Percentiles rank a stretch among this genome's conserved stretches.
These are phyloP conservation scores for Rhamnella rubrinervis DNA, from an alignment of 331 rosid species.

Conservation along the genomic window DNA sequence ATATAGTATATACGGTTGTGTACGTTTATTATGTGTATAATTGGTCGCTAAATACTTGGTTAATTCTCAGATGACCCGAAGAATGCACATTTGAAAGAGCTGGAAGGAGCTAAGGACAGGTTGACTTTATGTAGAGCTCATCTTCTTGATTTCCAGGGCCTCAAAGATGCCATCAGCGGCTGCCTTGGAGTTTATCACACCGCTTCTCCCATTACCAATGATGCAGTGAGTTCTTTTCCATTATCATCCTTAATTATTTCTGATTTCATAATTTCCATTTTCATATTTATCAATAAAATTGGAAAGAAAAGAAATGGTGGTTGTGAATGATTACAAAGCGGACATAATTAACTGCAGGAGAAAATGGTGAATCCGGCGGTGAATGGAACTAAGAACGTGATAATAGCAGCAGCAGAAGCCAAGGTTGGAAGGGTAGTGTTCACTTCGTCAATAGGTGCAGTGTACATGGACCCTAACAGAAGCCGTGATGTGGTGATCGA, in stretches of 20 bases:
- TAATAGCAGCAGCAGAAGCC: too few relatives aligned
- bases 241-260: not conserved
- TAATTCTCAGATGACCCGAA: constrained; percentile 64
- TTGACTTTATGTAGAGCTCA: constrained; percentile 61
- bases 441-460: too few relatives aligned
- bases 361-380: too few relatives aligned
- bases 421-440: too few relatives aligned
- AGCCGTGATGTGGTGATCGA: too few relatives aligned
- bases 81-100: constrained; percentile 69
- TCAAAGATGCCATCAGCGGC: constrained; percentile 55
- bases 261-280: not conserved
- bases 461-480: too few relatives aligned
- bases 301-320: too few relatives aligned
- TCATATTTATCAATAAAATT: not conserved
- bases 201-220: constrained; percentile 88
- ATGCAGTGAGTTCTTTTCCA: constrained; percentile 49
- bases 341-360: too few relatives aligned
- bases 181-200: constrained; percentile 83
- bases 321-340: not conserved
- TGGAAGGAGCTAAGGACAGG: constrained; percentile 82
- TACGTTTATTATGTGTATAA: not conserved
- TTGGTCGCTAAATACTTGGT: not conserved
- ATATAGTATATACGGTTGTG: not conserved
- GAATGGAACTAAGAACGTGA: too few relatives aligned
- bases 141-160: constrained; percentile 61